Base-by-base conservation (phyloP, 1,284 basidiomycete genomes). In the Porodaedalea pini region DNA sequence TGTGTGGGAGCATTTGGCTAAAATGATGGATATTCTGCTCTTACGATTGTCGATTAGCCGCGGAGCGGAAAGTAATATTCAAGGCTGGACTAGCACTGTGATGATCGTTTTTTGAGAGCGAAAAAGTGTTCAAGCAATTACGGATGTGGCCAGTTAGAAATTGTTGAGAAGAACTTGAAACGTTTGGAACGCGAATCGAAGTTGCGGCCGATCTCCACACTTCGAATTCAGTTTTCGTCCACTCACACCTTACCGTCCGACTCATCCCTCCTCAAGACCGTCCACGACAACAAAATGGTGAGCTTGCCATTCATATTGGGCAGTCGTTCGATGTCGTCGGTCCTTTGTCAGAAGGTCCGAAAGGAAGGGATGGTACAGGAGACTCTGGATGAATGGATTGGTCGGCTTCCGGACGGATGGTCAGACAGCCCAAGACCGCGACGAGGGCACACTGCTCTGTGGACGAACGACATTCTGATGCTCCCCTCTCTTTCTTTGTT, bases 211-310 rank as follows among this genome's bases (percentile, higher is more conserved):
- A 23, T 29, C n/a, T 17, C n/a, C 21, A 13, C 23, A 45, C 8
- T 15, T 45, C 23, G 5, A n/a, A 4, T n/a, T 25, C 27, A 15
- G 40, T n/a, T 23, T 7, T 23, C 6, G 40, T 27, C 34, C 27
- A 19, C 11, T 19, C 25, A 17, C 19, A 6, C 7, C 6, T 27
- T 15, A n/a, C 1, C 43, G 19, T 45, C 44, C 19, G 27, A 1
- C 10, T 25, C 32, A 21, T 17, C 40, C n/a, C 25, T 34, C 40
- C 27, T 54, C 40, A 54, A 54, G 41, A 45, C 29, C 41, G 17
- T 45, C 36, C 54, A 45, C 10, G 11, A 45, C 44, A 45, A 21
- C 44, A 56, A 50, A 50, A 56, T 56, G 54, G 54, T 56, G 44
- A 44, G 54, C 40, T 41, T 43, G n/a, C n/a, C n/a, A n/a, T 31